Base-by-base conservation (phyloP, 2,329 filamentous ascomycete genomes). In the Cryphonectria radicalis region DNA sequence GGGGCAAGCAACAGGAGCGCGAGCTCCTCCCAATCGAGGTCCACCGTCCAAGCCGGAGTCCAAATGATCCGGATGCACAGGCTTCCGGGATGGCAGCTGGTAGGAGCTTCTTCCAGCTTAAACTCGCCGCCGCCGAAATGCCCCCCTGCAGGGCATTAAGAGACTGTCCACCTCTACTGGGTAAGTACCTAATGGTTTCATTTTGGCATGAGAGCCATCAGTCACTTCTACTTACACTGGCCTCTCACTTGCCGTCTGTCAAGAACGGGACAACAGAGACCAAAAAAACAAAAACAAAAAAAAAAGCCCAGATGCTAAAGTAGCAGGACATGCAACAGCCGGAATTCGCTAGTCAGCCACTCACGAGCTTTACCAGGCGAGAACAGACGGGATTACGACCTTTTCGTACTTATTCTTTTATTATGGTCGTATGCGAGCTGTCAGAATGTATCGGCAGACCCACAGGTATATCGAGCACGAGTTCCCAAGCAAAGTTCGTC, bases 321-420 rank as follows among this genome's bases (percentile, higher is more conserved):
- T 10, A 6, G 14, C 13, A 63, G 13, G 19, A 60, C 60, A 70
- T 65, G 63, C 69, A 71, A 71, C 69, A 57, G 65, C 65, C 32
- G 25, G 65, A 35, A 68, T 64, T 60, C 65, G 37, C 43, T 63
- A 63, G 32, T 70, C 40, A 35, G 59, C 59, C 64, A 62, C 64
- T 59, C 64, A 70, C 63, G 62, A 70, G 69, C 43, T 59, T 68
- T 22, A 68, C 28, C 67, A 57, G 50, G 37, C 57, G 46, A 70
- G 65, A 68, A 46, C 46, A 46, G 28, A 65, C 57, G 40, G 69
- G 59, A 68, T 68, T 60, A 59, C 35, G 67, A 60, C 32, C 32
- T 32, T 32, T 32, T 4, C 32, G 3, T 32, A 32, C 3, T 32
- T 32, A 35, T 53, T 60, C 46, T 70, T 62, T 68, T 37, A 59